A percentile compares a stretch with the other conserved stretches of the same genome.
These are phyloP conservation scores for Microthyrium microscopicum DNA, from an alignment of 2,329 filamentous ascomycete genomes.

Conservation along the genomic window DNA sequence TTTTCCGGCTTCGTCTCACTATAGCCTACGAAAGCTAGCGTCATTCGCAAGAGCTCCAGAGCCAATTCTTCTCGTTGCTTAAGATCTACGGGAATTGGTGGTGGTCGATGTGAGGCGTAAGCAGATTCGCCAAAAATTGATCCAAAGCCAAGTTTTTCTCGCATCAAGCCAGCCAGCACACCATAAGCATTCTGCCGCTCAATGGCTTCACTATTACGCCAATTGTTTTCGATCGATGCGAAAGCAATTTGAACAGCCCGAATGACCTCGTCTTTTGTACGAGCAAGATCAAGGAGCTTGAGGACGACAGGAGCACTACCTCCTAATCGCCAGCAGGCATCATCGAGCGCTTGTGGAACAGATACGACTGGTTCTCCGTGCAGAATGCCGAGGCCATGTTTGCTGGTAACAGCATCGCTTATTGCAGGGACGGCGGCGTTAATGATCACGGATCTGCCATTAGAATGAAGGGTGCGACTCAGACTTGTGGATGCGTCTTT, in stretches of 20 bases:
- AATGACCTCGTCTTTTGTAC: conserved; percentile 51
- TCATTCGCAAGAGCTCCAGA: conserved; percentile 50
- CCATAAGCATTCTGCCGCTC: conserved; percentile 90
- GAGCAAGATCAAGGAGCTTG: conserved; percentile 66
- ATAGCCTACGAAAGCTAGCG: conserved; percentile 81
- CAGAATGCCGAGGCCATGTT: conserved; percentile 66
- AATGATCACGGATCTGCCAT: conserved; percentile 63
- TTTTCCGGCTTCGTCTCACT: conserved; percentile 62
- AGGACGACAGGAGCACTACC: conserved; percentile 76
- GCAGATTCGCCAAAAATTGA: conserved; percentile 28
- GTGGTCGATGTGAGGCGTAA: conserved; percentile 26
- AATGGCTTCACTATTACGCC: conserved; percentile 97
- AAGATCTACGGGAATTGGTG: conserved; percentile 15
- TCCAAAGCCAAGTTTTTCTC: conserved; percentile 58
- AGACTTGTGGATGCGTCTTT: conserved; percentile 51
- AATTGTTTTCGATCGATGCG: conserved; percentile 72
- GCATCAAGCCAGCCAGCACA: conserved; percentile 66
- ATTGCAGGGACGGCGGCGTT: conserved; percentile 79
- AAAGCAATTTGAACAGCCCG: conserved; percentile 72
- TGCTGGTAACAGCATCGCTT: conserved; percentile 69
- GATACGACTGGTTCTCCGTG: conserved; percentile 70
- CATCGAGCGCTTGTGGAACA: conserved; percentile 71
- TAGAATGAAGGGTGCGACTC: conserved; percentile 52
- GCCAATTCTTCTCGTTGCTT: conserved; percentile 36
- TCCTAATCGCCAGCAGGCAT: conserved; percentile 83